Base-by-base conservation (phyloP, 2,329 filamentous ascomycete species). In the Paracamarosporium sp. region DNA sequence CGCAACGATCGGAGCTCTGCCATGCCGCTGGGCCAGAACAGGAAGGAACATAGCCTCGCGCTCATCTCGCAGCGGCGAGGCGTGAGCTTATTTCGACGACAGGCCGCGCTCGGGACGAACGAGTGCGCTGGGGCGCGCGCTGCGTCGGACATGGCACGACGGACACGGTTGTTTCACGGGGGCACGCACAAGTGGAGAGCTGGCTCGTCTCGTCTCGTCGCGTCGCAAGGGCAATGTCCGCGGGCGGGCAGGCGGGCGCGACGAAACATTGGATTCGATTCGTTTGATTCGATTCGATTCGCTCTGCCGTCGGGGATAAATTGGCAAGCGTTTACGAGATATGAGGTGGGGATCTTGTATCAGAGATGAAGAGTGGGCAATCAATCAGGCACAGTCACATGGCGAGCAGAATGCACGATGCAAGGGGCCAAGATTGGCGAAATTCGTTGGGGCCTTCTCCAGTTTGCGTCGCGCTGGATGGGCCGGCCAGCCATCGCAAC, bases 41-140 rank as follows among this genome's bases (percentile, higher is more conserved):
- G 56, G 56, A 58, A 58, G 50, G 56, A 38, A n/a, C 33, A 15
- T 40, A 30, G 22, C 33, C 38, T 20, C 36, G 47, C 50, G 12
- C 31, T 17, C 12, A 36, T 15, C 44, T 44, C 41, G 35, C 44
- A 50, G 27, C 36, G 28, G 55, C 46, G 41, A 56, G 43, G 41
- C 35, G 5, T 52, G 56, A 58, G 56, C 50, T 58, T 58, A 58
- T 54, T 58, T 58, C 40, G 50, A 58, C 56, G 44, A 40, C 50
- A 46, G 13, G n/a, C n/a, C n/a, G n/a, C n/a, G n/a, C n/a, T n/a
- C n/a, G n/a, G n/a, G n/a, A n/a, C n/a, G n/a, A n/a, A n/a, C n/a
- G n/a, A n/a, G n/a, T n/a, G n/a, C n/a, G n/a, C n/a, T n/a, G n/a
- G n/a, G n/a, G n/a, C n/a, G n/a, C n/a, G n/a, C n/a, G n/a, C n/a